Conservation (phyloP, 768 basidiomycete genomes). For the Mycena metata region DNA sequence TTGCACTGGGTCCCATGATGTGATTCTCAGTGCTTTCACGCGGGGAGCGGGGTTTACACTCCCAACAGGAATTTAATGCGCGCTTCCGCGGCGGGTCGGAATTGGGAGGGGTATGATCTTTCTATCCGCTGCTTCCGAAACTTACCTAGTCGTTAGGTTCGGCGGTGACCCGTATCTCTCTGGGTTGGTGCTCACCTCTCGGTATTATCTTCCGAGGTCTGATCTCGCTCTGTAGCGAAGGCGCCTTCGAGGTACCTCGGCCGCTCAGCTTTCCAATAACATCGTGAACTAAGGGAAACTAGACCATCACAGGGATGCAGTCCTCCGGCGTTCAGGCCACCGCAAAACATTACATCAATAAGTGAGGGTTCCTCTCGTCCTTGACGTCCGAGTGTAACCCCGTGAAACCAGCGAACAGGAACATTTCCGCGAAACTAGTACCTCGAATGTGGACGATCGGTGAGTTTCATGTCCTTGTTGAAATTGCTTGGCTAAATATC, state of each 20-base stretch:
- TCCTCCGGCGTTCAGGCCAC: conserved; percentile 64
- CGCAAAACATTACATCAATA: conserved; percentile 63
- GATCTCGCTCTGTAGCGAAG: conserved; percentile 47
- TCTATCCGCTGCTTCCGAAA: neutral
- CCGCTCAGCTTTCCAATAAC: too few species aligned
- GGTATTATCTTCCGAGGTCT: neutral
- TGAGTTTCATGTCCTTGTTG: conserved; percentile 30
- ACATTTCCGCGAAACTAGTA: conserved; percentile 57
- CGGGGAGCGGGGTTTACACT: neutral
- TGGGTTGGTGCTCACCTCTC: conserved; percentile 43
- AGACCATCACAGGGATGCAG: conserved; percentile 66
- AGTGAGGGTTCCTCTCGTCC: conserved; percentile 32
- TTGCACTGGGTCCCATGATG: conserved; percentile 67
- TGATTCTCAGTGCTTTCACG: conserved; percentile 37
- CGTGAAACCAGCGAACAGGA: conserved; percentile 54
- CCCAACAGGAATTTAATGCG: conserved; percentile 58
- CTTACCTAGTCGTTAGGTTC: conserved; percentile 47
- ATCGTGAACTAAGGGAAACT: conserved; percentile 12
- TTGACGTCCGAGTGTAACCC: neutral
- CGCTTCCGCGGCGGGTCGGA: conserved; percentile 62
- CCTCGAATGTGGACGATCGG: conserved; percentile 61
- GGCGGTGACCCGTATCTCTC: conserved; percentile 68
- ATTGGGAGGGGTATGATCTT: conserved; percentile 63
- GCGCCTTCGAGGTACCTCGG: conserved; percentile 53
- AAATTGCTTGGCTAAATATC: neutral